phyloP scores from a whole-genome alignment of 371 early-diverging fungal genomes.

The Mucor indicus region DNA sequence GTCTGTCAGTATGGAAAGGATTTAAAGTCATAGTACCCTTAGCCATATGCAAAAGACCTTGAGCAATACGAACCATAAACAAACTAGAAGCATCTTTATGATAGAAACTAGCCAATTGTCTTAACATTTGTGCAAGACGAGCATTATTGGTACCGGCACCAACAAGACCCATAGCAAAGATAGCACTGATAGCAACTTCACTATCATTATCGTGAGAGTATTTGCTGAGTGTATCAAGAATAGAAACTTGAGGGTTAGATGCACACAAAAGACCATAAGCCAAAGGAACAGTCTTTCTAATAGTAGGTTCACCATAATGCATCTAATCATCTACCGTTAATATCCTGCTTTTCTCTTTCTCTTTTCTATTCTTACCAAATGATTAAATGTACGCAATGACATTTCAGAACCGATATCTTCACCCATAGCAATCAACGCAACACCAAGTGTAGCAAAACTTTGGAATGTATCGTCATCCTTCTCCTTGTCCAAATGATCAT shows the following conservation, averaged over 20 bases:
- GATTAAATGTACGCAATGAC: slow-evolving; percentile 92
- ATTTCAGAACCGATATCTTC: slow-evolving; percentile 96
- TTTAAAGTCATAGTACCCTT: slow-evolving; percentile 97
- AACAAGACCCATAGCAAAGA: slow-evolving; percentile 98
- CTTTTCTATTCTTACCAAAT: slow-evolving; percentile 59
- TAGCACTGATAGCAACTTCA: slow-evolving; percentile 93
- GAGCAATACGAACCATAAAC: slow-evolving; percentile 95
- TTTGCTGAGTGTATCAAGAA: slow-evolving; percentile 95
- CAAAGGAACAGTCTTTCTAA: slow-evolving; percentile 91
- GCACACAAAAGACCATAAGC: slow-evolving; percentile 95
- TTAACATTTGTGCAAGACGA: slow-evolving; percentile 94
- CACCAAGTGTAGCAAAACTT: slow-evolving; percentile 94
- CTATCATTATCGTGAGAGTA: slow-evolving; percentile 96
- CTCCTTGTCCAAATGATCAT: slow-evolving; percentile 87
- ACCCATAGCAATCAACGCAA: slow-evolving; percentile 94
- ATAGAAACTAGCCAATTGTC: slow-evolving; percentile 96
- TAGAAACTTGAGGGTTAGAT: slow-evolving; percentile 89
- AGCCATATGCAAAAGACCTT: slow-evolving; percentile 97
- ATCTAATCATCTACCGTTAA: slow-evolving; percentile 52
- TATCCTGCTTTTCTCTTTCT: background rate
- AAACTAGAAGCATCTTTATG: slow-evolving; percentile 92
- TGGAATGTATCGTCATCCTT: slow-evolving; percentile 85
- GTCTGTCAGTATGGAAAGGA: slow-evolving; percentile 91
- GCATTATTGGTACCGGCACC: slow-evolving; percentile 99
- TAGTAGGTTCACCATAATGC: slow-evolving; percentile 97